These are phyloP conservation scores for Tolypocladium inflatum DNA, from an alignment of 2,329 filamentous ascomycete species.

Conservation along the genomic window DNA sequence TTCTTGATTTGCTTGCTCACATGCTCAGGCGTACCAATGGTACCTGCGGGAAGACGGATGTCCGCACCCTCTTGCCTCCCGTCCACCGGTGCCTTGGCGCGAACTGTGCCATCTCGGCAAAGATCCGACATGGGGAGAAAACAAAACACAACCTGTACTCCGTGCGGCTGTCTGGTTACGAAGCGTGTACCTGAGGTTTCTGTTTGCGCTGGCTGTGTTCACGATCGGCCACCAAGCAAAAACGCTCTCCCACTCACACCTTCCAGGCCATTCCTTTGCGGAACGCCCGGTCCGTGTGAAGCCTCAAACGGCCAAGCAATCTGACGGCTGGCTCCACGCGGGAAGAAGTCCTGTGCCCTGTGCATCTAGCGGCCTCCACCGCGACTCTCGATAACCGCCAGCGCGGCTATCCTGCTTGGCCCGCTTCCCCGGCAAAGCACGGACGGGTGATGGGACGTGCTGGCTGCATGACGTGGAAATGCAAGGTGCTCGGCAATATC, in stretches of 20 bases:
- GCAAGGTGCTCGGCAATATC: neutral
- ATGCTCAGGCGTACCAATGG: neutral
- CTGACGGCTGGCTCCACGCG: neutral
- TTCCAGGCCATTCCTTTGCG: too few species aligned
- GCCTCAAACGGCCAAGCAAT: neutral
- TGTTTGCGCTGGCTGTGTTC: neutral
- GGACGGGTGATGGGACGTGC: neutral
- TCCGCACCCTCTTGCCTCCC: neutral
- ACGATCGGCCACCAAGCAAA: neutral
- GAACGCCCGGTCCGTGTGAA: neutral
- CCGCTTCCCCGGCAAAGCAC: neutral
- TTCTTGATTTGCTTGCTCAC: neutral
- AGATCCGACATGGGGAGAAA: neutral
- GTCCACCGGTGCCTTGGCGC: neutral
- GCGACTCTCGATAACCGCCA: neutral
- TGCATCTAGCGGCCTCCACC: neutral
- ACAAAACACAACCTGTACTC: too few species aligned
- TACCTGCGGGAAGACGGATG: neutral
- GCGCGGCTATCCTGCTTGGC: neutral
- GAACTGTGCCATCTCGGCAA: neutral
- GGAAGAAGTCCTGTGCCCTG: neutral
- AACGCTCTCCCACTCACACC: too few species aligned
- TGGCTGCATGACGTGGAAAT: neutral
- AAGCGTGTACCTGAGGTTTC: too few species aligned
- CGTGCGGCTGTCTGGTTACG: too few species aligned